Base-by-base conservation (phyloP, 345 rosid species). In the Zanthoxylum bungeanum region DNA sequence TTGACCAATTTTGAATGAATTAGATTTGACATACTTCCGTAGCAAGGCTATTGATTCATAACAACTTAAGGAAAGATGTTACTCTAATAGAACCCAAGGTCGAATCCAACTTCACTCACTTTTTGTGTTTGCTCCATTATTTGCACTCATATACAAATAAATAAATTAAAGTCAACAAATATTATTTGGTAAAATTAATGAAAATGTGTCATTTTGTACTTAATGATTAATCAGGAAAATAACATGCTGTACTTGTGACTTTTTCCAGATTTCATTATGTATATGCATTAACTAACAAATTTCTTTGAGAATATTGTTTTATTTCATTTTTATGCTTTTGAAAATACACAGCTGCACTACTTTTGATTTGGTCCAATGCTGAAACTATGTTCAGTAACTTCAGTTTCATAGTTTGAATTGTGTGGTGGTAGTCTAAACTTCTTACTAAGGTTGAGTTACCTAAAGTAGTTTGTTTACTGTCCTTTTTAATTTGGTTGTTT, bases 351-450 rank as follows among this genome's bases (percentile, higher is more conserved):
- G n/a, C n/a, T 9, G 16, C 36, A 40, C 36, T 47, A n/a, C 36
- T 47, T 28, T 46, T 64, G 9, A 64, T 46, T 44, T 64, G 21
- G 55, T 64, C n/a, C 12, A 7, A 28, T 27, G 17, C 68, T 28
- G 37, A 44, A 64, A 47, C 50, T 63, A 22, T 64, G 55, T 64
- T 28, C 25, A n/a, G n/a, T n/a, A n/a, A n/a, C n/a, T n/a, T n/a
- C n/a, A 28, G 22, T 46, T 64, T 36, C 9, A 46, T 28, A 25
- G 25, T 19, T 64, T 64, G 34, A 47, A 64, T 46, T 64, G 14
- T 44, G 53, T 30, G 30, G 37, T 31, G 39, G 62, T 31, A 17
- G 30, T 58, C 1, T 58, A 7, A 30, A 58, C 11, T 17, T 58
- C n/a, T 58, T 31, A 17, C n/a, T 19, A 14, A 17, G 62, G 21